phyloP scores from a whole-genome alignment of 1,139 yeast species.

The Kodamaea sp. region DNA sequence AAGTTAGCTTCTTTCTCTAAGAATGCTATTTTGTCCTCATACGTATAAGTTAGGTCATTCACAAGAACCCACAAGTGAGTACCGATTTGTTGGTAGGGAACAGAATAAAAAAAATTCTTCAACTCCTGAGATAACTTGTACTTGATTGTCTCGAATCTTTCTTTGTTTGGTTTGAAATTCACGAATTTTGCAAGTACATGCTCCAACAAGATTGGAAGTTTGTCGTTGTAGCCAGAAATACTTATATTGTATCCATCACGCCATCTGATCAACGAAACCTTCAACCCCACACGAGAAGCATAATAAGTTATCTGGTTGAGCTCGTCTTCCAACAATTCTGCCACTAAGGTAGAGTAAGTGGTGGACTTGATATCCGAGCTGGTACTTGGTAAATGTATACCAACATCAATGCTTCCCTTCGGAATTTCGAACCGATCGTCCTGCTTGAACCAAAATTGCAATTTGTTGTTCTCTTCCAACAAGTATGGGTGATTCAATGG shows the following conservation, averaged over 20 bases:
- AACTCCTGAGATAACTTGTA: conserved; percentile 63
- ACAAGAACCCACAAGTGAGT: conserved; percentile 60
- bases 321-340: conserved; percentile 72
- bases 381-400: conserved; percentile 67
- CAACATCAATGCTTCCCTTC: conserved; percentile 68
- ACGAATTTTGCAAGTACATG: conserved; percentile 57
- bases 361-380: conserved; percentile 57
- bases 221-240: conserved; percentile 82
- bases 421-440: conserved; percentile 92
- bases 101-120: conserved; percentile 70
- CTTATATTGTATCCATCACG: conserved; percentile 72
- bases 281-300: conserved; percentile 80
- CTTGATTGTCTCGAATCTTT: conserved; percentile 66
- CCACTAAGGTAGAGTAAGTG: conserved; percentile 60
- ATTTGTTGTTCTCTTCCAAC: conserved; percentile 32
- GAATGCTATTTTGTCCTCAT: conserved; percentile 60
- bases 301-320: conserved; percentile 78
- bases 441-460: conserved; percentile 80
- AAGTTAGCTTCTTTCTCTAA: conserved; percentile 45
- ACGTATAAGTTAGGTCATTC: conserved; percentile 69
- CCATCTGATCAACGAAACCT: conserved; percentile 56
- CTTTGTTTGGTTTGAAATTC: conserved; percentile 52
- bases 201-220: conserved; percentile 61
- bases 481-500: conserved; percentile 42
- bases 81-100: conserved; percentile 77